Evolutionary conservation across 2,329 filamentous ascomycete species (phyloP), one percentile per base, ranked within the genome.

Genomic region (Aciculosporium take): DNA sequence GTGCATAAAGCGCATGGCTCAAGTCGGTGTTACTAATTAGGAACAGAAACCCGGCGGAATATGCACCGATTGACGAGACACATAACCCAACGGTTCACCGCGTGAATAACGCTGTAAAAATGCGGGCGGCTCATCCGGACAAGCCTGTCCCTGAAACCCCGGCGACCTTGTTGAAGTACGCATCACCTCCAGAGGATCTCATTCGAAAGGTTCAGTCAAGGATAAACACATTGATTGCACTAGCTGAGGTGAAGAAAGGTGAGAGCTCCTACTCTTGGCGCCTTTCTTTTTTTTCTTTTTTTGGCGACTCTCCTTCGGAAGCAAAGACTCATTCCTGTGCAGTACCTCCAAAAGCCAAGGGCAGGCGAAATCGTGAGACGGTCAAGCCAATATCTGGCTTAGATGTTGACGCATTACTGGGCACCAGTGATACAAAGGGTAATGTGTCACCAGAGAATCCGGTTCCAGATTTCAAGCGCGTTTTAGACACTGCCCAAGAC

Each of bases 351-450:
- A 91, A 87, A 58, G 72, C 72, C 31, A 86, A 85, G 58, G 80
- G 83, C 28, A 80, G 78, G 46, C 81, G 81, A 53, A 69, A 71
- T 34, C 74, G 76, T 49, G 79, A 93, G 24, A 63, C 72, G 1
- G 72, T 81, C 44, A 89, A 89, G 52, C 91, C 91, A 0, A 74
- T 94, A 7, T 96, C 89, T 0, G 88, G 88, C 17, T 78, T 98
- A 31, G 84, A 96, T 52, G 73, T 96, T 30, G 82, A 88, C 45
- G 78, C 77, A 4, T 74, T 96, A 2, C 76, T 96, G n/a, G 72
- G 73, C 35, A 74, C 69, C 36, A 33, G 32, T n/a, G 63, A 63
- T 23, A 61, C 60, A 46, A 64, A 62, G 42, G 52, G 49, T 5
- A 49, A 49, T n/a, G 68, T 78, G 18, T 66, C 67, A 2, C 57